Conservation (phyloP, 768 basidiomycete genomes). For the Kwoniella shandongensis region DNA sequence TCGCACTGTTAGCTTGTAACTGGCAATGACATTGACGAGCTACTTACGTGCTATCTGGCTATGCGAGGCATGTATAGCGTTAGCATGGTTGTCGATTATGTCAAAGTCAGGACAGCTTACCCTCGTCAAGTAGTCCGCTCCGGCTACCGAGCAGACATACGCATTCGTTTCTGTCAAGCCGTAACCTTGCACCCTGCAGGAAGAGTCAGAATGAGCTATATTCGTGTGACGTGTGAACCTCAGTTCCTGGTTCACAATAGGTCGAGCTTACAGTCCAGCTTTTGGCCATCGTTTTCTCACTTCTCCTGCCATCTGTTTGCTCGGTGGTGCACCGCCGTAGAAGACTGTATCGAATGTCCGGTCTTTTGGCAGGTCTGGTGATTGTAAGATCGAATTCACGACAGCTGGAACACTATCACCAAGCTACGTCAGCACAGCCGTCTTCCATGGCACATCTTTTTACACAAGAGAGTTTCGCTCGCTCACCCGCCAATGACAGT, state of each 20-base stretch:
- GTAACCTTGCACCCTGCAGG: slow-evolving; percentile 43
- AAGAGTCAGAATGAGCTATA: no score
- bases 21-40: no score
- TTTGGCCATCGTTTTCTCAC: slow-evolving; percentile 44
- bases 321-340: slow-evolving; percentile 47
- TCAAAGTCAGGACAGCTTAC: slow-evolving; percentile 22
- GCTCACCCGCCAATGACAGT: slow-evolving; percentile 46
- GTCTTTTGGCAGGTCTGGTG: slow-evolving; percentile 23
- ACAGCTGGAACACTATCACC: slow-evolving; percentile 39
- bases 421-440: background rate
- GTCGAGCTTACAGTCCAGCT: slow-evolving; percentile 36
- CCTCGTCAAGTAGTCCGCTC: slow-evolving; percentile 34
- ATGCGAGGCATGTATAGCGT: background rate
- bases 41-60: slow-evolving; percentile 49
- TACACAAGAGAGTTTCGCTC: no score
- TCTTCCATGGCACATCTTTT: background rate
- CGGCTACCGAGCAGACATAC: slow-evolving; percentile 46
- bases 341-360: slow-evolving; percentile 42
- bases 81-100: no score
- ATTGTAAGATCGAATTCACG: slow-evolving; percentile 36
- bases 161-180: slow-evolving; percentile 50
- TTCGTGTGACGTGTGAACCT: background rate
- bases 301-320: slow-evolving; percentile 36
- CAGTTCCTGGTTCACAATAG: background rate
- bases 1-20: background rate